Conservation (phyloP, 202 grass and related monocot genomes). For the Schoenoplectus tabernaemontani region DNA sequence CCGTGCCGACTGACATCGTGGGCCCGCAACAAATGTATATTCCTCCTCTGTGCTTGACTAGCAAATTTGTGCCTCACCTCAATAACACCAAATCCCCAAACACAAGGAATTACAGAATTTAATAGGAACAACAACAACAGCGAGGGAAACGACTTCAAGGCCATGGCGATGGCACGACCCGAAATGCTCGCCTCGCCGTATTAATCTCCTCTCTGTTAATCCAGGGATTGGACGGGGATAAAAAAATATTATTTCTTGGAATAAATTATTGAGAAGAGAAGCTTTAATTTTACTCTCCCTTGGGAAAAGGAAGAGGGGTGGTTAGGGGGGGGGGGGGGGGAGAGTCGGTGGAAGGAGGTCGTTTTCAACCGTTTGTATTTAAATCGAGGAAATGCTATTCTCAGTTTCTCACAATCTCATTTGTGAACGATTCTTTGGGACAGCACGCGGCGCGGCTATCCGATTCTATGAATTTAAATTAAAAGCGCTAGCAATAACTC, state of each 20-base stretch:
- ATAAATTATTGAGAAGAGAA: neutral
- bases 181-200: neutral
- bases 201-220: neutral
- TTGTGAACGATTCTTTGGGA: neutral
- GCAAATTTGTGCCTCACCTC: slow-evolving; percentile 60
- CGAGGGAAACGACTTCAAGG: slow-evolving; percentile 2
- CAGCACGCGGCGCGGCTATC: neutral
- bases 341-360: neutral
- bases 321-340: too few species aligned
- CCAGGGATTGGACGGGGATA: neutral
- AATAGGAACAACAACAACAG: neutral
- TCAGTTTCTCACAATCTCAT: too few species aligned
- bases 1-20: slow-evolving; percentile 54
- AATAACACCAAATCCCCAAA: slow-evolving; percentile 45
- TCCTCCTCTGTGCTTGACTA: neutral
- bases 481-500: neutral
- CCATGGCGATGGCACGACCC: neutral
- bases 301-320: neutral
- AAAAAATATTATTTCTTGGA: neutral
- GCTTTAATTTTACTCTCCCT: neutral
- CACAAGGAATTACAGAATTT: slow-evolving; percentile 3
- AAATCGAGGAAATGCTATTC: neutral
- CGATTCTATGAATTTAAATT: neutral
- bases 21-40: slow-evolving; percentile 41
- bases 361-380: slow-evolving; percentile 24